phyloP scores from a whole-genome alignment of 106 monocot species.

The Hemerocallis citrina region DNA sequence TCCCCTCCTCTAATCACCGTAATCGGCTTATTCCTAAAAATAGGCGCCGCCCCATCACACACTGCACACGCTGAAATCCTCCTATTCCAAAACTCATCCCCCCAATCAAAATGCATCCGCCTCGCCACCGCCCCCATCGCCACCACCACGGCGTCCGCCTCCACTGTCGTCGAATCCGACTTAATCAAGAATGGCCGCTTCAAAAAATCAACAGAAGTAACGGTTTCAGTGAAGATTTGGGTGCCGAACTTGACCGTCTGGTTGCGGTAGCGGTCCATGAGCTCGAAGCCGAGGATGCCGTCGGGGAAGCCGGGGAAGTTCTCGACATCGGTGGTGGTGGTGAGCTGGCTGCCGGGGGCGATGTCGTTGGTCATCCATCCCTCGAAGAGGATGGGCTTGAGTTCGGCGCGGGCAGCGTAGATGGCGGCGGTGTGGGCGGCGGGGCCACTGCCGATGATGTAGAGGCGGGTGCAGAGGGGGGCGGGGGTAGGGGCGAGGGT shows the following conservation, averaged over 20 bases:
- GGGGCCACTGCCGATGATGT: constrained; percentile 97
- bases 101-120: constrained; percentile 59
- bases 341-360: constrained; percentile 90
- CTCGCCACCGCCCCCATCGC: constrained; percentile 94
- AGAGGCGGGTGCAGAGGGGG: constrained; percentile 43
- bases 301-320: constrained; percentile 96
- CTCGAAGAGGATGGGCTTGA: constrained; percentile 81
- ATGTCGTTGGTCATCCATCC: constrained; percentile 90
- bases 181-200: constrained; percentile 46
- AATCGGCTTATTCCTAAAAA: constrained; percentile 72
- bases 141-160: constrained; percentile 67
- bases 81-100: constrained; percentile 13
- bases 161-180: constrained; percentile 44
- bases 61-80: constrained; percentile 95
- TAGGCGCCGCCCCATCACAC: constrained; percentile 92
- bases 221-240: constrained; percentile 70
- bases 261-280: constrained; percentile 69
- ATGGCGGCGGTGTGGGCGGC: constrained; percentile 90
- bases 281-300: constrained; percentile 66
- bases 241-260: constrained; percentile 67
- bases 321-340: constrained; percentile 95
- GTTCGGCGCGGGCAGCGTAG: constrained; percentile 87
- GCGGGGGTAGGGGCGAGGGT: background rate
- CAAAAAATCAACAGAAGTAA: constrained; percentile 59
- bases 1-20: constrained; percentile 43